Conservation (phyloP, 108 stramenopile genomes). For the Pseudonitzschia delicatissima region DNA sequence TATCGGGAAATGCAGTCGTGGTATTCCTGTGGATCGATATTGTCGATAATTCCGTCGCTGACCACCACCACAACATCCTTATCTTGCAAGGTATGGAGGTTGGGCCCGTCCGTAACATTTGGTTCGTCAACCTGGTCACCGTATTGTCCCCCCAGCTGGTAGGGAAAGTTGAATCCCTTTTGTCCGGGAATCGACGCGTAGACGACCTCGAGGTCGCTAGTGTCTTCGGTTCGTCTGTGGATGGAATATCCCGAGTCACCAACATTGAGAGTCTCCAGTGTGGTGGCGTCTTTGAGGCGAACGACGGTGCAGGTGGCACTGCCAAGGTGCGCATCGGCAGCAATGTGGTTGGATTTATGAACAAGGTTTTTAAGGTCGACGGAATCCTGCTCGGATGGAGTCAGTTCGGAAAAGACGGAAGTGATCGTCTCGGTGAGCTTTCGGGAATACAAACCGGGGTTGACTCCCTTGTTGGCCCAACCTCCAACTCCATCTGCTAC, state of each 20-base stretch:
- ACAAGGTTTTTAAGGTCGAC: slow-evolving; percentile 4
- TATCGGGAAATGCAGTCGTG: slow-evolving; percentile 19
- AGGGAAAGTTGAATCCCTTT: slow-evolving; percentile 32
- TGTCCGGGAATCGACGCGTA: slow-evolving; percentile 29
- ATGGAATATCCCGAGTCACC: slow-evolving; percentile 34
- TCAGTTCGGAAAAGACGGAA: not conserved
- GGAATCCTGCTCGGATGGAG: not conserved
- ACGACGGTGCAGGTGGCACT: slow-evolving; percentile 29
- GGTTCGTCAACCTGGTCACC: slow-evolving; percentile 24
- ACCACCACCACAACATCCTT: slow-evolving; percentile 26
- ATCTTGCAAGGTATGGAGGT: slow-evolving; percentile 7
- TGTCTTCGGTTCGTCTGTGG: slow-evolving; percentile 11
- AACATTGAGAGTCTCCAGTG: slow-evolving; percentile 19
- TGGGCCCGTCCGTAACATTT: not conserved
- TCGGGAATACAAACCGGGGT: slow-evolving; percentile 25
- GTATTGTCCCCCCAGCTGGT: slow-evolving; percentile 29
- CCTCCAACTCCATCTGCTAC: slow-evolving; percentile 37
- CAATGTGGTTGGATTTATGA: slow-evolving; percentile 19
- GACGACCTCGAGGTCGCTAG: not conserved
- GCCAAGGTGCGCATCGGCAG: slow-evolving; percentile 23
- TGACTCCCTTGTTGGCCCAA: slow-evolving; percentile 24
- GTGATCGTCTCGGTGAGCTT: slow-evolving; percentile 12
- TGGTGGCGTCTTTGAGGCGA: not conserved
- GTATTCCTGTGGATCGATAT: slow-evolving; percentile 15
- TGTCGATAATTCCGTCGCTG: slow-evolving; percentile 33